Evolutionary conservation across 371 early-diverging fungal species (phyloP), one percentile per base, ranked within the genome.

Genomic region (Parasitella parasitica): DNA sequence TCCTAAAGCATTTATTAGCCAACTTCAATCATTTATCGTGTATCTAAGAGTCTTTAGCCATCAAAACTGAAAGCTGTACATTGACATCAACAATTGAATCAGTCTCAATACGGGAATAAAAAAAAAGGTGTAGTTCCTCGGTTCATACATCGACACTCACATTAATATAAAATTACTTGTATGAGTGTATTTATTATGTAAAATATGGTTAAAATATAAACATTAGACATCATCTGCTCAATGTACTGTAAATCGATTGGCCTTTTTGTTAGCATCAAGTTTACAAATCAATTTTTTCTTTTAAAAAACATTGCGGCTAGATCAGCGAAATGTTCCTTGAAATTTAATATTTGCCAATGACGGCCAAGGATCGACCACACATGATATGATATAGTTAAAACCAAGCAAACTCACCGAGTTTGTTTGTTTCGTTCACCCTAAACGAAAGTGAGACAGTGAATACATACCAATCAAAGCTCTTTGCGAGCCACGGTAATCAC

Each of bases 351-450:
- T 53, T 53, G 53, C 53, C 53, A 53, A 53, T 53, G 12, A 34
- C 13, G 20, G 13, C 8, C 20, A 30, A 53, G 53, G 53, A 53
- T 53, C 53, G 20, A 30, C 35, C 20, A 6, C 53, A 34, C 53
- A 53, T 53, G 53, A 20, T 15, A 16, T 34, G 5, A 6, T 11
- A 11, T 20, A 35, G 59, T 38, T 54, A 24, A 46, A 46, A 22
- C 58, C 46, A 30, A 59, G 37, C 20, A 58, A 34, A 41, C 64
- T 34, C 69, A 63, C 56, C 61, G 58, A 37, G 65, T 61, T 35
- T 57, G 36, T 57, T 57, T 57, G 48, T 57, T 48, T 48, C 49
- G 43, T 26, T 18, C 34, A 15, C n/a, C 3, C 27, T 6, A 6
- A 20, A 22, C 4, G 7, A n/a, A 13, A 30, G 15, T 6, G 13